Base-by-base conservation (phyloP, 139 green algal genomes). In the Chlamydomonas urium region DNA sequence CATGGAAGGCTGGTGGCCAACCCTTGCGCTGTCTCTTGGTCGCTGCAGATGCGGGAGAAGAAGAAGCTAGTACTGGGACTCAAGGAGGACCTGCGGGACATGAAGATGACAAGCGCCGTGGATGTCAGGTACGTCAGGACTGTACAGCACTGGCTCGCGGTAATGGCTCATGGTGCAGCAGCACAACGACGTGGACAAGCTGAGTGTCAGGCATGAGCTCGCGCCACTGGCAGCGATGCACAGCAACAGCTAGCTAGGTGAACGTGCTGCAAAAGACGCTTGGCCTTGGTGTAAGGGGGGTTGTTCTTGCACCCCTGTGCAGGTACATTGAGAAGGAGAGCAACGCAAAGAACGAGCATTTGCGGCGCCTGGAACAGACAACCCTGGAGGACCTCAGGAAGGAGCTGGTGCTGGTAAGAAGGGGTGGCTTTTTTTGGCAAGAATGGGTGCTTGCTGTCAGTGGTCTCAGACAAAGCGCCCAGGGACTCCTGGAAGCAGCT, bases 41-140 rank as follows among this genome's bases (percentile, higher is more conserved):
- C 14, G 42, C 42, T 63, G 19, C 29, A 63, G 53, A 63, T 63
- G 69, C 73, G 73, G 3, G 78, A 86, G 47, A 76, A 80, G 75
- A 85, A 81, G 48, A 77, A 82, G 63, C 38, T 73, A 0, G 72
- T 91, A 28, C 31, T 65, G 4, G 68, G 28, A 19, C 75, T 90
- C 23, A 93, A 92, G 74, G 78, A 87, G 28, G 57, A 88, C 73
- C 80, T 93, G 29, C 85, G 86, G 67, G 57, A 79, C 36, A 48
- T 90, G 21, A 90, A 88, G 58, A 78, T 84, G 69, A 65, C 57
- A 35, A 79, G 67, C 2, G 74, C 80, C n/a, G 72, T 87, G 10
- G 74, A 83, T 0, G 77, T 58, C 23, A 78, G 78, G 50, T 90
- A n/a, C n/a, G n/a, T n/a, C n/a, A n/a, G n/a, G n/a, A n/a, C n/a